Percentiles rank a stretch among this genome's conserved stretches.
Conservation (phyloP, 805 yeast species). For the Cyberlindnera nakhonratchasimensis region DNA sequence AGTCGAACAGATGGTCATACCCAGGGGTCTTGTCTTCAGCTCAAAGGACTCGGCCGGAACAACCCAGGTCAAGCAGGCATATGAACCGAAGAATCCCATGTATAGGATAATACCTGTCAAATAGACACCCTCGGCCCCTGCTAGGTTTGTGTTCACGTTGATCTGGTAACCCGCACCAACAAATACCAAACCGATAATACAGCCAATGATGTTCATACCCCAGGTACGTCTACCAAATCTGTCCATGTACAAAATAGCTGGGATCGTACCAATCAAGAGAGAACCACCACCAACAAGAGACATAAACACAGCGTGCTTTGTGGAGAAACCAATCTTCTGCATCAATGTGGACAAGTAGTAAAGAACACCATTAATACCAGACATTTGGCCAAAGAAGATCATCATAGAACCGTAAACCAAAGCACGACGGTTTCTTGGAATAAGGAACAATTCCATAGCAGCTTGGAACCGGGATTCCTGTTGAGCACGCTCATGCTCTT, state of each 20-base stretch:
- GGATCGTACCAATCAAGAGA: constrained; percentile 58
- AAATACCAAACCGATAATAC: constrained; percentile 55
- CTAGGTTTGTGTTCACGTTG: constrained; percentile 34
- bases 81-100: constrained; percentile 64
- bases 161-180: constrained; percentile 57
- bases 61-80: constrained; percentile 67
- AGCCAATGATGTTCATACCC: constrained; percentile 56
- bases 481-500: constrained; percentile 40
- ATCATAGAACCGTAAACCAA: constrained; percentile 53
- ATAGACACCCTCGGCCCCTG: constrained; percentile 56
- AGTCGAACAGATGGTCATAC: constrained; percentile 60
- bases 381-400: constrained; percentile 60
- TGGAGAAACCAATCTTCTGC: constrained; percentile 50
- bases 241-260: constrained; percentile 59
- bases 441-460: constrained; percentile 49
- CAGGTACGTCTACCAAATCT: constrained; percentile 55
- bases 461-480: constrained; percentile 37
- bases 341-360: constrained; percentile 60
- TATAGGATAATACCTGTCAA: constrained; percentile 60
- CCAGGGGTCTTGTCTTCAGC: constrained; percentile 54
- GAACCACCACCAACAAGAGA: constrained; percentile 69
- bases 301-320: constrained; percentile 55
- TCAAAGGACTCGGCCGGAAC: constrained; percentile 64
- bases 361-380: constrained; percentile 66
- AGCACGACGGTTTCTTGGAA: constrained; percentile 61